Percentiles rank a stretch among this genome's conserved stretches.
phyloP scores from a whole-genome alignment of 2,329 filamentous ascomycete genomes.

The Fusarium sp. region DNA sequence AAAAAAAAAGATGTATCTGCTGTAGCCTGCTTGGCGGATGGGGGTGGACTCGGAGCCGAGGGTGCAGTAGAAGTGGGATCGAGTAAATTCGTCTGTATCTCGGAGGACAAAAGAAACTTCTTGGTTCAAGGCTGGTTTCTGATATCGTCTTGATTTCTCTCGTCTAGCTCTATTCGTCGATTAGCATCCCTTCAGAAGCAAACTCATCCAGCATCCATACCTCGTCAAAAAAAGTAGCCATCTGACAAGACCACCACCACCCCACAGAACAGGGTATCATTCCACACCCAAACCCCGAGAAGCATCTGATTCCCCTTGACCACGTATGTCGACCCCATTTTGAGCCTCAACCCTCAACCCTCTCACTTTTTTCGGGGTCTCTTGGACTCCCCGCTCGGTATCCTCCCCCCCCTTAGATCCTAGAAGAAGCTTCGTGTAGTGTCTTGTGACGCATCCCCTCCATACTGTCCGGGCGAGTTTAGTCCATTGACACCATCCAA shows the following conservation, averaged over 20 bases:
- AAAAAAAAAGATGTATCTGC: not conserved
- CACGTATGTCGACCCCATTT: slow-evolving; percentile 1
- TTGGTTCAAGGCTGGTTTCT: not conserved
- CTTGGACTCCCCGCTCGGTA: slow-evolving; percentile 11
- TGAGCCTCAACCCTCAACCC: slow-evolving; percentile 31
- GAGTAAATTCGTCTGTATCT: not conserved
- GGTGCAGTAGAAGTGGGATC: not conserved
- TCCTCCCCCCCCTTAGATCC: not conserved
- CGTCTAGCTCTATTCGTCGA: not conserved
- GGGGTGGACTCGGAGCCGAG: not conserved
- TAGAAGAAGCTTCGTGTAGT: not conserved
- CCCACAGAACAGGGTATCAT: not conserved
- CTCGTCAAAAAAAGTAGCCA: not conserved
- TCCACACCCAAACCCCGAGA: not conserved
- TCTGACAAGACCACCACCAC: not conserved
- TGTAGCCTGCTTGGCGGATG: slow-evolving; percentile 7
- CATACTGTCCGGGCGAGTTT: not conserved
- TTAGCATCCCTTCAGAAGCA: not conserved
- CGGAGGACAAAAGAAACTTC: not conserved
- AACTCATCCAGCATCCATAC: not conserved
- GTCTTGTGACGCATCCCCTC: slow-evolving; percentile 6
- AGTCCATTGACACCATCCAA: not conserved
- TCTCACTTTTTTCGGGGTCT: slow-evolving; percentile 25
- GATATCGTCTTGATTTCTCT: no score
- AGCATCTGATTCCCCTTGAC: not conserved